phyloP scores from a whole-genome alignment of 2,329 filamentous ascomycete genomes.

The Aspergillus fischeri region DNA sequence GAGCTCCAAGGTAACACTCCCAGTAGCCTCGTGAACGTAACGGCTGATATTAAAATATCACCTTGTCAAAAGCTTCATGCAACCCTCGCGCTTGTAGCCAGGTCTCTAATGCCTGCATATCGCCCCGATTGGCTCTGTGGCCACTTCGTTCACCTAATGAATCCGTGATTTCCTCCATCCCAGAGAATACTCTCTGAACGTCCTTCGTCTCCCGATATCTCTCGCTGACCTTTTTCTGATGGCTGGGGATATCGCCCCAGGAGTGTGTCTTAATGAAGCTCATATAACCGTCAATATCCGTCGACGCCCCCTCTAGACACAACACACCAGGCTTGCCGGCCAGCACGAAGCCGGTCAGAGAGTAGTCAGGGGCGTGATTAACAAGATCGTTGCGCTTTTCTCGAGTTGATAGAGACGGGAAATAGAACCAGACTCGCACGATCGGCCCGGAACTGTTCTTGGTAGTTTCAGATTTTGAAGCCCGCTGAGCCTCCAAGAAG shows the following conservation, averaged over 20 bases:
- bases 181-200: slow-evolving; percentile 23
- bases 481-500: slow-evolving; percentile 24
- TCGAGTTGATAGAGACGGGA: slow-evolving; percentile 58
- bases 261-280: slow-evolving; percentile 60
- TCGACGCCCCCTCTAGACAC: slow-evolving; percentile 36
- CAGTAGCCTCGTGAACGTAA: background rate
- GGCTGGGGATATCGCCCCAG: slow-evolving; percentile 59
- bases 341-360: slow-evolving; percentile 56
- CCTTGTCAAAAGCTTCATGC: slow-evolving; percentile 28
- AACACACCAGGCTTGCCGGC: slow-evolving; percentile 55
- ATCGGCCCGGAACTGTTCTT: slow-evolving; percentile 21
- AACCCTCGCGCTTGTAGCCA: slow-evolving; percentile 25
- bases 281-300: slow-evolving; percentile 56
- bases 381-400: slow-evolving; percentile 57
- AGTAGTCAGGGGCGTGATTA: slow-evolving; percentile 49
- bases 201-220: slow-evolving; percentile 41
- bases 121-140: slow-evolving; percentile 30
- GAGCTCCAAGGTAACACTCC: background rate
- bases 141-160: slow-evolving; percentile 29
- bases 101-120: slow-evolving; percentile 33
- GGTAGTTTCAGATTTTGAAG: background rate
- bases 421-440: slow-evolving; percentile 60
- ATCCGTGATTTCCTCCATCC: slow-evolving; percentile 33
- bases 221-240: slow-evolving; percentile 62
- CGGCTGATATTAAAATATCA: slow-evolving; percentile 23